Evolutionary conservation across 768 basidiomycete species (phyloP).

Genomic region (Boletus sp.): DNA sequence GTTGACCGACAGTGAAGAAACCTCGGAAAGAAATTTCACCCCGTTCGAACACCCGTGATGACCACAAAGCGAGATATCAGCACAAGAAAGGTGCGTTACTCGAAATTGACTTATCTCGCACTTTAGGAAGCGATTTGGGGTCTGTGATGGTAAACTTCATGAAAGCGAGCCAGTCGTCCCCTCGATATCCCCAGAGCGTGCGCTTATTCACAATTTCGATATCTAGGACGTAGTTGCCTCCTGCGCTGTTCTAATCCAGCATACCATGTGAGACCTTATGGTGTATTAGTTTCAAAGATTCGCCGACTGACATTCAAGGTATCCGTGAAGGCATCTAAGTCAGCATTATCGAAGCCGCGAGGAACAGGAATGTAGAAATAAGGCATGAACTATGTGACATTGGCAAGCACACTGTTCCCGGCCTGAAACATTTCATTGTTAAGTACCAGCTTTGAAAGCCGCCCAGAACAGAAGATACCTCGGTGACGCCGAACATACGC

Average conservation of each 20-base stretch:
- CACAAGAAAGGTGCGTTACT: slow-evolving; percentile 1
- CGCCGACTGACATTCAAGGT: slow-evolving; percentile 68
- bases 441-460: background rate
- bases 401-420: slow-evolving; percentile 87
- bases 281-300: background rate
- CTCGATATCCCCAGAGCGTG: slow-evolving; percentile 85
- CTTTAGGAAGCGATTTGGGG: slow-evolving; percentile 76
- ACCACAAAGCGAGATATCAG: slow-evolving; percentile 19
- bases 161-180: slow-evolving; percentile 77
- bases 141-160: slow-evolving; percentile 79
- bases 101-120: slow-evolving; percentile 74
- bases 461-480: slow-evolving; percentile 44
- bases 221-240: slow-evolving; percentile 42
- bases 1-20: slow-evolving; percentile 47
- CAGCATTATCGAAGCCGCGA: slow-evolving; percentile 71
- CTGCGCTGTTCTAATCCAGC: slow-evolving; percentile 21
- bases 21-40: slow-evolving; percentile 68
- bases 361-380: slow-evolving; percentile 94
- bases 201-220: slow-evolving; percentile 64
- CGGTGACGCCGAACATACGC: slow-evolving; percentile 89
- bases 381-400: slow-evolving; percentile 79
- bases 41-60: slow-evolving; percentile 65
- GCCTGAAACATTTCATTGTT: slow-evolving; percentile 40
- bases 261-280: background rate
- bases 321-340: slow-evolving; percentile 60